A percentile compares a stretch with the other conserved stretches of the same genome.
Conservation (phyloP, 495 filamentous ascomycete species). For the Antarctomyces pellizariae region DNA sequence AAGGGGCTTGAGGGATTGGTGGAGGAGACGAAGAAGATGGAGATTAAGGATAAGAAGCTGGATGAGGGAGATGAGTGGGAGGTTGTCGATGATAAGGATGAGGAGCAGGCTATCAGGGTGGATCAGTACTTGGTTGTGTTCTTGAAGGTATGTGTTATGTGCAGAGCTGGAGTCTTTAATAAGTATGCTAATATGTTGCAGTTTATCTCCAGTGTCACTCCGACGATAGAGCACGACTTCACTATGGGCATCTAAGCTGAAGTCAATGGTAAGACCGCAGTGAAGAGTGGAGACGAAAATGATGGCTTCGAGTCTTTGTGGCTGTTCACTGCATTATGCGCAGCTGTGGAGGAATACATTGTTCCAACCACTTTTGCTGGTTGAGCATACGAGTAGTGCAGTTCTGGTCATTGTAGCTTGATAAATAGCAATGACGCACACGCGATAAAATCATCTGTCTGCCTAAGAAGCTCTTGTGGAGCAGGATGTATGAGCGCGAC, state of each 20-base stretch:
- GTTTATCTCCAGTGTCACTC: slow-evolving; percentile 94
- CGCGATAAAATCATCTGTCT: no score
- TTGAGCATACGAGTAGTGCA: no score
- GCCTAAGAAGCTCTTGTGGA: no score
- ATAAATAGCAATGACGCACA: no score
- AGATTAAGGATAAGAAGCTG: slow-evolving; percentile 14
- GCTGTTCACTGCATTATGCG: no score
- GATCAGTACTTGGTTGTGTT: slow-evolving; percentile 98
- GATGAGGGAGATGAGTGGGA: slow-evolving; percentile 57
- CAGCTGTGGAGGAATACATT: no score
- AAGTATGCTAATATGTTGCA: slow-evolving; percentile 9
- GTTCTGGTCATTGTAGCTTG: no score
- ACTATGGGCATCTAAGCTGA: slow-evolving; percentile 66
- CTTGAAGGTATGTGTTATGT: slow-evolving; percentile 34
- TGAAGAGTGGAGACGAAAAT: slow-evolving; percentile 5
- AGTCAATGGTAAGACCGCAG: slow-evolving; percentile 1
- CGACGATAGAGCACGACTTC: slow-evolving; percentile 93
- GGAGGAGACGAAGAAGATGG: slow-evolving; percentile 30
- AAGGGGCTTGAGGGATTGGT: slow-evolving; percentile 32
- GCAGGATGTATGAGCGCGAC: no score
- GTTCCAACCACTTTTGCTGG: no score
- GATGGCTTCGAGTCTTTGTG: no score
- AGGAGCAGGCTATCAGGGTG: slow-evolving; percentile 77
- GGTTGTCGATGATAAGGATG: slow-evolving; percentile 39
- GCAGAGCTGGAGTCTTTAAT: not conserved